Conservation (phyloP, 73 alveolate species). For the Urostyla sp. region DNA sequence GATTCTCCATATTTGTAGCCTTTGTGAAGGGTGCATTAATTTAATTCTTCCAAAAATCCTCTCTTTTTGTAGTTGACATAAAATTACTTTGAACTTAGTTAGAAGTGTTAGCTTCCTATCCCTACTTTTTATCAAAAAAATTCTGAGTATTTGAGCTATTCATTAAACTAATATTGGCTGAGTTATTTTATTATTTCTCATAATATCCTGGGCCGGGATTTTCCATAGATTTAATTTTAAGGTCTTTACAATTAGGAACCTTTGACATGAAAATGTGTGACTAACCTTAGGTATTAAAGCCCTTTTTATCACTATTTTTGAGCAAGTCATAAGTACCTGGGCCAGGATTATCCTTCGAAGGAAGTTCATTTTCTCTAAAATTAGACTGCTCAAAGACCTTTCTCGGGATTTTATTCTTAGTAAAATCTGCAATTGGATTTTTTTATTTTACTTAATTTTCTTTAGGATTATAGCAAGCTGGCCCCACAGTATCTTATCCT, state of each 20-base stretch:
- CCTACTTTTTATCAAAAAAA: background rate
- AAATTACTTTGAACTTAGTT: background rate
- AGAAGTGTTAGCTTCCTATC: background rate
- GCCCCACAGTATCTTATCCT: slow-evolving; percentile 74
- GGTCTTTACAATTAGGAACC: slow-evolving; percentile 71
- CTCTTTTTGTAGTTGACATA: slow-evolving; percentile 64
- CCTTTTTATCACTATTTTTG: background rate
- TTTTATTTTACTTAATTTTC: slow-evolving; percentile 20
- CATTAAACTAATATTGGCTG: no score
- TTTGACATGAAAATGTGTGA: slow-evolving; percentile 51
- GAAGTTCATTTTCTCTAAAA: slow-evolving; percentile 41
- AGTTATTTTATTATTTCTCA: slow-evolving; percentile 17
- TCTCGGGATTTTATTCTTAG: slow-evolving; percentile 29
- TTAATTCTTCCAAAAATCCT: slow-evolving; percentile 66
- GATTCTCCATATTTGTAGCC: slow-evolving; percentile 12
- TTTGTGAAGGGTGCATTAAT: slow-evolving; percentile 65
- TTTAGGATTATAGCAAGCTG: slow-evolving; percentile 66
- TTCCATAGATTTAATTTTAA: slow-evolving; percentile 21
- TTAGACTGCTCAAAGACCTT: slow-evolving; percentile 51
- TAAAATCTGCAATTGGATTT: slow-evolving; percentile 45
- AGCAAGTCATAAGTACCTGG: slow-evolving; percentile 66
- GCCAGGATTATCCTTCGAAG: slow-evolving; percentile 63
- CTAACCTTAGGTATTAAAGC: slow-evolving; percentile 3
- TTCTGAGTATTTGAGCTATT: no score
- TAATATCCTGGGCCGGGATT: slow-evolving; percentile 73